phyloP scores from a whole-genome alignment of 371 early-diverging fungal genomes.

The Dinochytrium kinnereticum region DNA sequence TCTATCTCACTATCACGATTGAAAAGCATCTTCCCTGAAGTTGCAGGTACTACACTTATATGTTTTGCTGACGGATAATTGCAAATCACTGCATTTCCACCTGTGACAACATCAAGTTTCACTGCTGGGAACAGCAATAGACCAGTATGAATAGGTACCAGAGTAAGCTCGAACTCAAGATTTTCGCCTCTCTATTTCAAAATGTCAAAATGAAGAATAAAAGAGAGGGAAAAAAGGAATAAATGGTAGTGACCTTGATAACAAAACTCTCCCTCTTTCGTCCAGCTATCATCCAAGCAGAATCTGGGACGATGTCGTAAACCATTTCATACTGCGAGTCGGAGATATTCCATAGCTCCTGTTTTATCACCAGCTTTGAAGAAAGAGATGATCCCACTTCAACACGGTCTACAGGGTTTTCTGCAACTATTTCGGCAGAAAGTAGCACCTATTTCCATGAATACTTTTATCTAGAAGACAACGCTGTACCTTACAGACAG shows the following conservation, averaged over 20 bases:
- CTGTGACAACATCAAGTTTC: background rate
- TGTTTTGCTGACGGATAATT: background rate
- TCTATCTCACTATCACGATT: background rate
- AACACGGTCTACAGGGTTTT: slow-evolving; percentile 48
- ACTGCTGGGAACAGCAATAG: slow-evolving; percentile 39
- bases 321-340: slow-evolving; percentile 53
- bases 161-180: slow-evolving; percentile 59
- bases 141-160: slow-evolving; percentile 73
- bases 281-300: slow-evolving; percentile 74
- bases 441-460: slow-evolving; percentile 50
- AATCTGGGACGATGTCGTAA: slow-evolving; percentile 74
- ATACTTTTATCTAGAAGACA: too few relatives aligned
- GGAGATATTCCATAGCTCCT: slow-evolving; percentile 62
- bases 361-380: slow-evolving; percentile 61
- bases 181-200: slow-evolving; percentile 56
- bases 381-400: slow-evolving; percentile 64
- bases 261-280: slow-evolving; percentile 54
- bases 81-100: background rate
- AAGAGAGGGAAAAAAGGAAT: too few relatives aligned
- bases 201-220: slow-evolving; percentile 18
- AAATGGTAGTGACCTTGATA: background rate
- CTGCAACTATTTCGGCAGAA: slow-evolving; percentile 61
- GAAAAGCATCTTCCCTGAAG: slow-evolving; percentile 7
- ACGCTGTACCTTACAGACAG: slow-evolving; percentile 12
- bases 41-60: background rate